Evolutionary conservation across 768 basidiomycete genomes (phyloP).

Genomic region (Cantharellus anzutake): DNA sequence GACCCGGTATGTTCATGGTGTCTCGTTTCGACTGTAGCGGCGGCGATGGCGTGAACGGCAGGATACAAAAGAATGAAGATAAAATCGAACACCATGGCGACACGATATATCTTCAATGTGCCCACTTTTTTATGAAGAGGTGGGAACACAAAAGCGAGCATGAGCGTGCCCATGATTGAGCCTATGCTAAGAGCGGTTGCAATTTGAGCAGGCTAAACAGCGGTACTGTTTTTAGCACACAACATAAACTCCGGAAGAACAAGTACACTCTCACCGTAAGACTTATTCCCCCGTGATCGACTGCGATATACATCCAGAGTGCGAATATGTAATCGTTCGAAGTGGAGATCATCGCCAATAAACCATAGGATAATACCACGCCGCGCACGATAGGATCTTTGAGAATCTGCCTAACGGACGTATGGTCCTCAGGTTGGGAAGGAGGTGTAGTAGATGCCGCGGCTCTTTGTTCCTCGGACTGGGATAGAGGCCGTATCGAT

Average conservation of each 20-base stretch:
- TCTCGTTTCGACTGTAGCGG: neutral
- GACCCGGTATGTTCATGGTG: no score
- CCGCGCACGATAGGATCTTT: slow-evolving; percentile 4
- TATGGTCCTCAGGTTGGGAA: no score
- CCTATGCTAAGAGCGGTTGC: neutral
- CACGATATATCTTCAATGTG: neutral
- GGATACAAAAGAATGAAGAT: neutral
- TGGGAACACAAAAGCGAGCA: neutral
- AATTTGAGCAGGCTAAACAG: neutral
- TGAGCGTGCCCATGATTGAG: neutral
- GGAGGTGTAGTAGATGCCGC: no score
- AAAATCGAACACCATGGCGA: neutral
- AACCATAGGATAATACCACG: slow-evolving; percentile 6
- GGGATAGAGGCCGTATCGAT: neutral
- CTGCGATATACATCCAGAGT: slow-evolving; percentile 9
- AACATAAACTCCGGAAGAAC: no score
- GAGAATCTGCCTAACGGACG: slow-evolving; percentile 5
- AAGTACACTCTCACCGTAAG: slow-evolving; percentile 4
- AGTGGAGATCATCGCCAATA: slow-evolving; percentile 6
- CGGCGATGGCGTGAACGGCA: neutral
- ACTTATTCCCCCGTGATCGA: slow-evolving; percentile 8
- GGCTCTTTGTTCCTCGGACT: no score
- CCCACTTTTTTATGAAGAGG: neutral
- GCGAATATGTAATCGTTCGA: slow-evolving; percentile 8
- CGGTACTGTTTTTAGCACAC: no score